These are phyloP conservation scores for Orbilia brochopaga DNA, from an alignment of 2,329 filamentous ascomycete species.

Conservation along the genomic window DNA sequence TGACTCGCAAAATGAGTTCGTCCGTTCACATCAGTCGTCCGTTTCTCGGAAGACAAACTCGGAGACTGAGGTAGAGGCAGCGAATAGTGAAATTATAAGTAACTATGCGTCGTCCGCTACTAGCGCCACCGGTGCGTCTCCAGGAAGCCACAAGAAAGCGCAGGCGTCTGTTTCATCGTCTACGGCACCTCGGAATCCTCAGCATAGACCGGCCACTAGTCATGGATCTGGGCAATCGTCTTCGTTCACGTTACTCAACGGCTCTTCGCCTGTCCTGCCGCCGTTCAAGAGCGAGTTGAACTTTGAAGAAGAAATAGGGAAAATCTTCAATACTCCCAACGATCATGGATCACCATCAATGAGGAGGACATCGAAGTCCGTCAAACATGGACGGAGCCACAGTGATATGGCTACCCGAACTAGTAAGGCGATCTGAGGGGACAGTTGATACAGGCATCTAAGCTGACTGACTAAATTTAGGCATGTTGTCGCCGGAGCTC, in stretches of 20 bases:
- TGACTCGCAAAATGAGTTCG: conserved; percentile 33
- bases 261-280: conserved; percentile 56
- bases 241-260: conserved; percentile 53
- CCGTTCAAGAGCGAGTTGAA: conserved; percentile 75
- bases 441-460: neutral
- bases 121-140: conserved; percentile 41
- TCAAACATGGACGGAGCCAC: conserved; percentile 80
- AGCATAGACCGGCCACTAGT: conserved; percentile 57
- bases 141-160: conserved; percentile 42
- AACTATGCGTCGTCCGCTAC: conserved; percentile 46
- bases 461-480: conserved; percentile 20
- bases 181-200: conserved; percentile 45
- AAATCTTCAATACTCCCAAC: conserved; percentile 76
- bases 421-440: conserved; percentile 52
- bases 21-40: conserved; percentile 37
- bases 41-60: conserved; percentile 50
- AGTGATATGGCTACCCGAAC: conserved; percentile 54
- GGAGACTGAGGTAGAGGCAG: conserved; percentile 38
- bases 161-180: conserved; percentile 37
- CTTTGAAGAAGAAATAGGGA: conserved; percentile 93
- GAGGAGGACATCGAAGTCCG: conserved; percentile 87
- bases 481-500: conserved; percentile 40
- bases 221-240: conserved; percentile 50
- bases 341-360: conserved; percentile 80
- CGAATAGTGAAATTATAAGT: conserved; percentile 35